Evolutionary conservation across 108 stramenopile genomes (phyloP).

Genomic region (Chaetoceros tenuissimus): DNA sequence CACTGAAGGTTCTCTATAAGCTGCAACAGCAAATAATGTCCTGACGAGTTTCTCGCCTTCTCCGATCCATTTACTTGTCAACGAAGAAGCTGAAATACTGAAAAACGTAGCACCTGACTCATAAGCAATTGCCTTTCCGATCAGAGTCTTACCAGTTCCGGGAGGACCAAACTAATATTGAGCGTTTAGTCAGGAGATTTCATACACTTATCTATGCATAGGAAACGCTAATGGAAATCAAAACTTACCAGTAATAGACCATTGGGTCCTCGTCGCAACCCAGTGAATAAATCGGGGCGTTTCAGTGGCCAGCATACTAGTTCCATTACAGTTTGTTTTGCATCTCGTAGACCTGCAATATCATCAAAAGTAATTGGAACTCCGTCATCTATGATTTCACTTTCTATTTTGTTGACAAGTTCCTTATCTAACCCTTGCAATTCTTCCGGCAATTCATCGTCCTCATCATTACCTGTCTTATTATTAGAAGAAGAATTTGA

Average conservation of each 20-base stretch:
- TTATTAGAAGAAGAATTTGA: neutral
- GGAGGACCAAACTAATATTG: slow-evolving; percentile 39
- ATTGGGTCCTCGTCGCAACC: slow-evolving; percentile 77
- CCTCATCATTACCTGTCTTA: slow-evolving; percentile 15
- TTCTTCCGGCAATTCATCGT: slow-evolving; percentile 81
- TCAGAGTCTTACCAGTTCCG: slow-evolving; percentile 95
- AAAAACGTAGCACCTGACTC: slow-evolving; percentile 97
- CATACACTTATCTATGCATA: too few species aligned
- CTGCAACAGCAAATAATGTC: slow-evolving; percentile 95
- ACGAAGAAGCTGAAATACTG: slow-evolving; percentile 92
- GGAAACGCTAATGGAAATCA: slow-evolving; percentile 45
- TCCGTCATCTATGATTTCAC: slow-evolving; percentile 75
- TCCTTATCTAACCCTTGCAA: slow-evolving; percentile 78
- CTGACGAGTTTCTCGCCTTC: slow-evolving; percentile 98
- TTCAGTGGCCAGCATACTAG: slow-evolving; percentile 89
- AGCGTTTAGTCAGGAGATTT: slow-evolving; percentile 7
- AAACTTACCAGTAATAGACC: slow-evolving; percentile 79
- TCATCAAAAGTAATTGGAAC: slow-evolving; percentile 80
- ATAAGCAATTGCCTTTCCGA: slow-evolving; percentile 98
- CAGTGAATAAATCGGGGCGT: slow-evolving; percentile 90
- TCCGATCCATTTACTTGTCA: slow-evolving; percentile 99
- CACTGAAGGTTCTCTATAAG: slow-evolving; percentile 82
- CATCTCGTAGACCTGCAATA: slow-evolving; percentile 81
- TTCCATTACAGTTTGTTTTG: slow-evolving; percentile 82
- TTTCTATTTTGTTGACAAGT: slow-evolving; percentile 75